A percentile compares a stretch with the other conserved stretches of the same genome.
Conservation (phyloP, 2,329 filamentous ascomycete species). For the Ophiostoma montium region DNA sequence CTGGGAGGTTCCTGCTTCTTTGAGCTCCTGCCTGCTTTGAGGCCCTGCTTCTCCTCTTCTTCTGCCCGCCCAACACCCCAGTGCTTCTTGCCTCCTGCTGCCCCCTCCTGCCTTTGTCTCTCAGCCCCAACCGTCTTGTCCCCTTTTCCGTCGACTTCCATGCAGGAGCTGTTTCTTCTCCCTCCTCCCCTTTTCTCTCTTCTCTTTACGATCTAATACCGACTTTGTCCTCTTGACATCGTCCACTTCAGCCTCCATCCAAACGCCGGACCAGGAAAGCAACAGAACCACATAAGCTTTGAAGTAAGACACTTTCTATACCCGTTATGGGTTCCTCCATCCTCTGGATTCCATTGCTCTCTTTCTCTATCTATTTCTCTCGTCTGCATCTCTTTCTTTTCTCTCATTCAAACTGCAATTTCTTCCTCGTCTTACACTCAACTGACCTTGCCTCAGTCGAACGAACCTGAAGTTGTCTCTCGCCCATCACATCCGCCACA, state of each 20-base stretch:
- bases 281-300: not conserved
- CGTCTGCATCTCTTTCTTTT: not conserved
- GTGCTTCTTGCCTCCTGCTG: not conserved
- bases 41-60: not conserved
- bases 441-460: not conserved
- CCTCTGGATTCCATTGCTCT: no score
- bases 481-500: not conserved
- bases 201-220: not conserved
- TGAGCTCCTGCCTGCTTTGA: no score
- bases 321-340: no score
- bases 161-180: not conserved
- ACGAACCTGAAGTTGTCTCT: not conserved
- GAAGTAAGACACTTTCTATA: no score
- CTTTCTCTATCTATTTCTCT: not conserved
- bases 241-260: conserved; percentile 3
- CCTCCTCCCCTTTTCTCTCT: not conserved
- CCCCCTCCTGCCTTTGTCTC: not conserved
- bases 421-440: not conserved
- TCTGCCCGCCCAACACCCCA: not conserved
- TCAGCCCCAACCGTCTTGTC: not conserved
- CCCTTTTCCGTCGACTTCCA: no score
- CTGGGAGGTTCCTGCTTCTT: not conserved
- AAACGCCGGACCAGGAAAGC: no score
- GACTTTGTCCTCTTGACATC: not conserved
- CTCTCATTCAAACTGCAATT: not conserved